Evolutionary conservation across 2,329 filamentous ascomycete species (phyloP).

Genomic region (Drechmeria coniospora): DNA sequence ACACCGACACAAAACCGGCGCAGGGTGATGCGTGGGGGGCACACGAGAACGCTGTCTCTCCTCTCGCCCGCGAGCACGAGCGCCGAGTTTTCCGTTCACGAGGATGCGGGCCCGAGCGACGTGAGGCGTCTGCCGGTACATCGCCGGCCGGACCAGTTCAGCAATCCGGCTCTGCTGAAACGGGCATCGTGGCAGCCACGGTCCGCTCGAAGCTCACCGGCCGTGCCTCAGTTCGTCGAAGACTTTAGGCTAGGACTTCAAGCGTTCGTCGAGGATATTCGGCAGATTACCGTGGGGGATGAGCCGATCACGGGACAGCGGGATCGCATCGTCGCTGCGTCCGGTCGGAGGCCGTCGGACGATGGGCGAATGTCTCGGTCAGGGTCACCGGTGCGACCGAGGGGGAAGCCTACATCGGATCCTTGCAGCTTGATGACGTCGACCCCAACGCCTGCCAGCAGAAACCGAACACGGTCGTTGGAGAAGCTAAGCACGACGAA

Average conservation of each 20-base stretch:
- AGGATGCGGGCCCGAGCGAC: slow-evolving; percentile 18
- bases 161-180: slow-evolving; percentile 29
- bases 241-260: slow-evolving; percentile 82
- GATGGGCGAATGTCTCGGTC: slow-evolving; percentile 34
- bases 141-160: slow-evolving; percentile 18
- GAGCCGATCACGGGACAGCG: slow-evolving; percentile 53
- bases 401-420: slow-evolving; percentile 27
- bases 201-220: slow-evolving; percentile 26
- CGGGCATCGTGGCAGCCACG: slow-evolving; percentile 46
- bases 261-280: slow-evolving; percentile 90
- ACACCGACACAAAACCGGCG: slow-evolving; percentile 30
- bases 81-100: slow-evolving; percentile 25
- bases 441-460: slow-evolving; percentile 17
- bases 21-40: slow-evolving; percentile 53
- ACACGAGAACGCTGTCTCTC: slow-evolving; percentile 56
- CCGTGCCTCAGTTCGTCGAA: slow-evolving; percentile 64
- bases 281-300: slow-evolving; percentile 90
- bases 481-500: slow-evolving; percentile 23
- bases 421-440: slow-evolving; percentile 14
- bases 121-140: slow-evolving; percentile 13
- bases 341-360: slow-evolving; percentile 7
- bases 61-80: slow-evolving; percentile 51
- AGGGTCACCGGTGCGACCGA: slow-evolving; percentile 22
- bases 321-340: slow-evolving; percentile 4
- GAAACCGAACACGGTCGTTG: slow-evolving; percentile 10